Evolutionary conservation across 1,284 basidiomycete species (phyloP), one percentile per base, ranked within the genome.

Genomic region (Takashimella koratensis): DNA sequence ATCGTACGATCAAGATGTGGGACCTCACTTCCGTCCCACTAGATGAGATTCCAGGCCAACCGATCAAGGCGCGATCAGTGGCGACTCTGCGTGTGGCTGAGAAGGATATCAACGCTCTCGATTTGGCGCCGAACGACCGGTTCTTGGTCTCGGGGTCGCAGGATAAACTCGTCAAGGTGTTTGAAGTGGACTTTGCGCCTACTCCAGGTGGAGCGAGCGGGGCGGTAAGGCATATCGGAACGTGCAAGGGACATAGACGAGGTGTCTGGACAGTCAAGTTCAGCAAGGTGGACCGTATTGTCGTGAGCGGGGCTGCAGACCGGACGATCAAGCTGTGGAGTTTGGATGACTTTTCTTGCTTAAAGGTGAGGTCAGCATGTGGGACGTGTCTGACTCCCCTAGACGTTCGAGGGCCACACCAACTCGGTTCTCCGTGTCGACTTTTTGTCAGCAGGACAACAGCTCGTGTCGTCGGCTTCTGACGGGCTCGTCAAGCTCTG

Each of bases 1-100:
- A 99, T 73, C 85, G 91, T 25, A 98, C 96, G 2, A 88, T 97
- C 74, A 99, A 99, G 76, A 86, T 98, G 83, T 99, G 96, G 96
- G 94, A 98, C 75, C 75, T 96, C 13, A 80, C 83, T 0, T 67
- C 54, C 66, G 22, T 88, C 4, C 75, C 81, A 45, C 50, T 56
- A 1, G 60, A 16, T 58, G 59, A 26, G 51, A 53, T 46, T 56
- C 53, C 20, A 23, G 50, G 57, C 20, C 56, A 58, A 10, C 69
- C 77, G 6, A 56, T 80, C 16, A 84, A 83, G 60, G 86, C 86
- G 63, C 85, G 83, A 63, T 92, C 89, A 57, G 79, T 98, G 22
- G 81, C 84, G n/a, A 98, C 96, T 3, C 84, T 88, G 51, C 88
- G 88, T 68, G 90, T 93, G 12, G 95, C 98, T 74, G 96, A 98